Base-by-base conservation (phyloP, 805 yeast genomes). In the Suhomyces faveliae region DNA sequence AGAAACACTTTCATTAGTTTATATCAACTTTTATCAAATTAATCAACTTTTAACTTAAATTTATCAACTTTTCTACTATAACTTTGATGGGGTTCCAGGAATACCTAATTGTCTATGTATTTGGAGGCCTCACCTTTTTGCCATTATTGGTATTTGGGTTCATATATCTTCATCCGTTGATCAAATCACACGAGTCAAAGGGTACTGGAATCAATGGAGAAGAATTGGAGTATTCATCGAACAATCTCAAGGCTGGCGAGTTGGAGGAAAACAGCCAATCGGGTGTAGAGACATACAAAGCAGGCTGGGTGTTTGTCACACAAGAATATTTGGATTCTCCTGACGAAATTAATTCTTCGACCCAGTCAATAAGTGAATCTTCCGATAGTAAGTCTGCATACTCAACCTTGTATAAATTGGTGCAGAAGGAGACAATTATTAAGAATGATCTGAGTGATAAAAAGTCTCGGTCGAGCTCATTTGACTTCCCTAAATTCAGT, bases 281-380 rank as follows among this genome's bases (percentile, higher is more conserved):
- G 0, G 95, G 94, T 3, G 79, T 85, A 0, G 80, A 81, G 21
- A 78, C 89, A 0, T 77, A 66, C 55, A 80, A 77, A 60, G 70
- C 80, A 9, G 96, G 96, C 7, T 88, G 95, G 96, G 67, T 89
- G 2, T 80, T 85, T 2, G 91, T 91, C n/a, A 87, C 96, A 0
- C 83, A 81, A 51, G 92, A 87, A 54, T 87, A 84, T 61, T 42
- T 72, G 35, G 76, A 72, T 43, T 65, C 72, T 3, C 57, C 67
- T 8, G 75, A 69, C 45, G 73, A 70, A 74, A 85, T 67, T 70
- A 76, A 48, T 71, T 78, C 66, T 59, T 52, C 60, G n/a, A 61
- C 73, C 3, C 85, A 56, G 55, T 58, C 71, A 33, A 72, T 71
- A 48, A 70, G 64, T 51, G 79, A 71, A 46, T 61, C 70, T 17